These are phyloP conservation scores for Nannochloropsis oceanica DNA, from an alignment of 108 stramenopile species.

Conservation along the genomic window DNA sequence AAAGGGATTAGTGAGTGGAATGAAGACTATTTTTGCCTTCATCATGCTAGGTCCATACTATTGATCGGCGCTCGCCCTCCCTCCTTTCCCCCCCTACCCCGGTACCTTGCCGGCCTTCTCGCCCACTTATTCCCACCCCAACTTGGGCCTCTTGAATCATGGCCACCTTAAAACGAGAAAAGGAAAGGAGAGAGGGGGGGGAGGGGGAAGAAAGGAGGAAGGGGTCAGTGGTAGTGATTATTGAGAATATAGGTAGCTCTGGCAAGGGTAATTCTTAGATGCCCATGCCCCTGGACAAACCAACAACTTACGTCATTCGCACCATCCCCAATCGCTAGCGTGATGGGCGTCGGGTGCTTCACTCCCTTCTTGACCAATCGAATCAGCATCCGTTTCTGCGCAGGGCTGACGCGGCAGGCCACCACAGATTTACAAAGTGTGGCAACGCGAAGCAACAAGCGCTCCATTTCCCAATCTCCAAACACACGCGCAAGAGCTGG, in stretches of 20 bases:
- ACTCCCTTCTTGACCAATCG: slow-evolving; percentile 32
- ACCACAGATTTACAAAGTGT: slow-evolving; percentile 32
- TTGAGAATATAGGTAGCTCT: no score
- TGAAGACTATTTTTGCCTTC: not conserved
- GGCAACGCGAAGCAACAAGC: slow-evolving; percentile 9
- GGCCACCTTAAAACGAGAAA: not conserved
- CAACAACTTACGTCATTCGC: slow-evolving; percentile 35
- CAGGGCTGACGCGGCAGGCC: slow-evolving; percentile 42
- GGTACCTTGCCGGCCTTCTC: slow-evolving; percentile 37
- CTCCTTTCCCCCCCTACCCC: not conserved
- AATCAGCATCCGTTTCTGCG: slow-evolving; percentile 45
- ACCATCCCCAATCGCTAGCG: slow-evolving; percentile 47
- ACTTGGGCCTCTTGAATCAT: slow-evolving; percentile 49
- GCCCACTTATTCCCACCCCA: slow-evolving; percentile 43
- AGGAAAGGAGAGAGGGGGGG: no score
- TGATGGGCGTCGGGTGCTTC: slow-evolving; percentile 17
- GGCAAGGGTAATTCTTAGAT: no score
- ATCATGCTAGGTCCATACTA: not conserved
- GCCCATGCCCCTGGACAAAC: no score
- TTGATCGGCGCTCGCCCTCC: not conserved
- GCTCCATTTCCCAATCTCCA: not conserved
- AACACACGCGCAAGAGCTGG: slow-evolving; percentile 4
- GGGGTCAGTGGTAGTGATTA: no score
- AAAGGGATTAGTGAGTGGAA: not conserved
- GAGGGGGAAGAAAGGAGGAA: no score